Evolutionary conservation across 345 rosid species (phyloP).

Genomic region (Bruguiera gymnorhiza): DNA sequence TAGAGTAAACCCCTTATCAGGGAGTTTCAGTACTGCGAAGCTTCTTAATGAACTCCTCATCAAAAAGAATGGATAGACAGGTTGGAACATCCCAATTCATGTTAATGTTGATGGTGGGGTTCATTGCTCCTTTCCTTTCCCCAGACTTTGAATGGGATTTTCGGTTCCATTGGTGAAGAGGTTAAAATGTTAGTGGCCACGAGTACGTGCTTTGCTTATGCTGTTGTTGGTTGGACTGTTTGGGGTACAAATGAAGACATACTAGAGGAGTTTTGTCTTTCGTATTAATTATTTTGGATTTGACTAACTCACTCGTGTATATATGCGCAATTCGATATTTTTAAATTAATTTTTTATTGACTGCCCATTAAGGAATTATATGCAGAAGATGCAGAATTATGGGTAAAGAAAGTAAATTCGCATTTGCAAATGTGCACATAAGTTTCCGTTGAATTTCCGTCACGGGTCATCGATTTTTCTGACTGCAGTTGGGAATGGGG

Average conservation of each 20-base stretch:
- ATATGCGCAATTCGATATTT: no score
- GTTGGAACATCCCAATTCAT: conserved; percentile 17
- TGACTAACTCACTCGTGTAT: conserved; percentile 3
- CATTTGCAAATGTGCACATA: no score
- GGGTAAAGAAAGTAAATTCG: no score
- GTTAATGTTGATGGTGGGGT: conserved; percentile 19
- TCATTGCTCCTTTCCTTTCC: conserved; percentile 18
- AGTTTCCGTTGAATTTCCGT: no score
- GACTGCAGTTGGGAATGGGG: conserved; percentile 83
- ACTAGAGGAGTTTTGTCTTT: conserved; percentile 18
- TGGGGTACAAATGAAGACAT: conserved; percentile 18
- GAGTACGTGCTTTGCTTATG: conserved; percentile 12
- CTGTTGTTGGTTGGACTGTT: conserved; percentile 17
- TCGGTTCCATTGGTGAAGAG: conserved; percentile 21
- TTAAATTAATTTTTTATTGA: no score
- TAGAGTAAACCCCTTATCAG: conserved; percentile 8
- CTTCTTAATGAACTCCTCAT: conserved; percentile 16
- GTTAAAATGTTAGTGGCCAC: conserved; percentile 12
- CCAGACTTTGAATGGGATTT: conserved; percentile 18
- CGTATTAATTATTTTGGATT: conserved; percentile 14
- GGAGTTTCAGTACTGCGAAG: conserved; percentile 14
- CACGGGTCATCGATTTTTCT: neutral
- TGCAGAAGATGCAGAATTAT: no score
- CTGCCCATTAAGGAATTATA: no score
- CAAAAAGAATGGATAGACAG: conserved; percentile 4